Base-by-base conservation (phyloP, 371 early-diverging fungal species). In the Mucor racemosus region DNA sequence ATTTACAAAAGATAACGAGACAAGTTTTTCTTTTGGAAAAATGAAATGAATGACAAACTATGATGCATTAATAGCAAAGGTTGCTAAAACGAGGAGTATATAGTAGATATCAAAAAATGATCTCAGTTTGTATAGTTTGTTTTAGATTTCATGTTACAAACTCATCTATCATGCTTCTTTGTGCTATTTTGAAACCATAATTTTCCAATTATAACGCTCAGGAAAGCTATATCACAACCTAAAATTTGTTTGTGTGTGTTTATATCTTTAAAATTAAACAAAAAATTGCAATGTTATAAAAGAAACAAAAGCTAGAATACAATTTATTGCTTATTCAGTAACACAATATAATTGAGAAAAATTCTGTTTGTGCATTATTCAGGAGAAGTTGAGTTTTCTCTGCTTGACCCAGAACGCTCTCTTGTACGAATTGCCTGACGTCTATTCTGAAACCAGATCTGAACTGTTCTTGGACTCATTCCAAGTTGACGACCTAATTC, bases 361-460 rank as follows among this genome's bases (percentile, higher is more conserved):
- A 17, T 17, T n/a, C 15, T n/a, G 44, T 17, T 10, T 14, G 3
- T 11, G 26, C 33, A 13, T 21, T 58, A 58, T 58, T 58, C 58
- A 7, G 41, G 26, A 26, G 40, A 58, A 1, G 8, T 15, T 44
- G 60, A 60, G 33, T 33, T 42, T 60, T 41, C 46, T 55, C 44
- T 40, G 19, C 39, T 19, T n/a, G 31, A 11, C 14, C 36, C n/a
- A 53, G 31, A 31, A 19, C 75, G 72, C 76, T 81, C 74, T 77
- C 72, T 69, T 73, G 88, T 72, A 65, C 89, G 71, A 44, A 77
- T 72, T 42, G 79, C 76, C 68, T 89, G 90, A 21, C 97, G 87
- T 69, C 91, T 88, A 83, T 97, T 97, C 75, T 97, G 97, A 78
- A 97, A 97, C 97, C 96, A 96, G 54, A 96, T 93, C 75, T 97